Evolutionary conservation across 140 eudicot genomes (phyloP), one percentile per base, ranked within the genome.

Genomic region (Oenanthe javanica): DNA sequence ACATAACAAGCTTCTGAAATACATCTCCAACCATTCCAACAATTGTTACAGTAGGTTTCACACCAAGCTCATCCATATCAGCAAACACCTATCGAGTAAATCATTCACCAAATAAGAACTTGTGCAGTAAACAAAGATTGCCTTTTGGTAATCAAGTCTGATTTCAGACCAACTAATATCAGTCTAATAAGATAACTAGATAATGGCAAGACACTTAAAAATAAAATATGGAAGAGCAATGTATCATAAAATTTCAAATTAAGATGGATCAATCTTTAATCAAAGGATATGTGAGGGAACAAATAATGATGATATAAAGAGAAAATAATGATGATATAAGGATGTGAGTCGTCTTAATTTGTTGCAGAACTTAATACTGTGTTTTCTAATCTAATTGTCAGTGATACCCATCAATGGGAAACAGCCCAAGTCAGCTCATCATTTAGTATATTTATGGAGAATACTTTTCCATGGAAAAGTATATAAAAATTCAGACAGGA

Each of bases 51-150:
- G 94, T 94, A 1, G 96, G 98, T 27, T 91, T 86, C 19, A 89
- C 83, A 49, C 98, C 93, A 73, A 94, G 96, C 89, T 94, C 98
- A 82, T 94, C 98, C 98, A 94, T 94, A 86, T 94, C 98, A 74
- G 97, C 97, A 89, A 94, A 94, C 51, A 89, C 85, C 98, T 91
- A 81, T 52, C 73, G 23, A 13, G 49, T 25, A 40, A 84, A 45
- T 25, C 27, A 67, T 13, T 23, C 25, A 13, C 7, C 31, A 72
- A 7, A 70, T 12, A 57, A 38, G 38, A 61, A 51, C 59, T 61
- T 61, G 73, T 42, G 61, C 45, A 61, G 57, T 78, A 15, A 78
- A 45, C 66, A 3, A 27, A 76, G 15, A 76, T 45, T 61, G 69
- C 14, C 69, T 21, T 61, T 61, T n/a, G 14, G 50, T 8, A 31